Conservation (phyloP, 2,329 filamentous ascomycete genomes). For the Ceratocystis huliohia region DNA sequence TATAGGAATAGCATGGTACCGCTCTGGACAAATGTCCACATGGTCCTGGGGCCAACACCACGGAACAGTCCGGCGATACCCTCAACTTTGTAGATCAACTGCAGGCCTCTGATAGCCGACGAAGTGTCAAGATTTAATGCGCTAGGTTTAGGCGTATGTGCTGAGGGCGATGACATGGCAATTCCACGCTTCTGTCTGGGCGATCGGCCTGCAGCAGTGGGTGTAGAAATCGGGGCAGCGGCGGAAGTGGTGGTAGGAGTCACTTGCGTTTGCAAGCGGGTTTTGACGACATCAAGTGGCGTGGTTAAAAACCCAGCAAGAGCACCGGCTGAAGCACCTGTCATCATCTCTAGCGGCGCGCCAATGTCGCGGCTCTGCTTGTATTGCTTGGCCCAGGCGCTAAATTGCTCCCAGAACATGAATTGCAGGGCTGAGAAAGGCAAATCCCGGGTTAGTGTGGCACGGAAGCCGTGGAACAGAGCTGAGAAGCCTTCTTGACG, state of each 20-base stretch:
- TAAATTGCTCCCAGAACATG: conserved; percentile 94
- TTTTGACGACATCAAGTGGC: conserved; percentile 94
- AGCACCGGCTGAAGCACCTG: conserved; percentile 78
- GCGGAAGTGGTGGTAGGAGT: conserved; percentile 25
- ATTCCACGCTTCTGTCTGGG: conserved; percentile 54
- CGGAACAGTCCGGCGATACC: conserved; percentile 85
- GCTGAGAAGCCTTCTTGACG: conserved; percentile 70
- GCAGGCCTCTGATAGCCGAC: conserved; percentile 72
- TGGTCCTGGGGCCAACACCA: conserved; percentile 78
- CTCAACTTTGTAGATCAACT: conserved; percentile 80
- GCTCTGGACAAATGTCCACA: conserved; percentile 97
- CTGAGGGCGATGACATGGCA: conserved; percentile 80
- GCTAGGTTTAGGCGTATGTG: conserved; percentile 65
- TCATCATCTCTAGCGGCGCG: conserved; percentile 70
- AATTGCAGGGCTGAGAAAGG: conserved; percentile 96
- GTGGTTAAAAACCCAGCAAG: conserved; percentile 91
- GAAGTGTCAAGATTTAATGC: conserved; percentile 75
- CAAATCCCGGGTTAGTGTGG: conserved; percentile 83
- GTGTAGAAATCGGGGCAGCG: conserved; percentile 3
- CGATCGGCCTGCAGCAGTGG: conserved; percentile 23
- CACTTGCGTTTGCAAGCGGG: conserved; percentile 85
- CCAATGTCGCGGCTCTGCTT: conserved; percentile 75
- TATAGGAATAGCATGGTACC: conserved; percentile 95
- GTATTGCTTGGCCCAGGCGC: conserved; percentile 65
- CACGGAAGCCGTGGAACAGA: conserved; percentile 93